Base-by-base conservation (phyloP, 495 filamentous ascomycete species). In the Penicillium cosmopolitanum region DNA sequence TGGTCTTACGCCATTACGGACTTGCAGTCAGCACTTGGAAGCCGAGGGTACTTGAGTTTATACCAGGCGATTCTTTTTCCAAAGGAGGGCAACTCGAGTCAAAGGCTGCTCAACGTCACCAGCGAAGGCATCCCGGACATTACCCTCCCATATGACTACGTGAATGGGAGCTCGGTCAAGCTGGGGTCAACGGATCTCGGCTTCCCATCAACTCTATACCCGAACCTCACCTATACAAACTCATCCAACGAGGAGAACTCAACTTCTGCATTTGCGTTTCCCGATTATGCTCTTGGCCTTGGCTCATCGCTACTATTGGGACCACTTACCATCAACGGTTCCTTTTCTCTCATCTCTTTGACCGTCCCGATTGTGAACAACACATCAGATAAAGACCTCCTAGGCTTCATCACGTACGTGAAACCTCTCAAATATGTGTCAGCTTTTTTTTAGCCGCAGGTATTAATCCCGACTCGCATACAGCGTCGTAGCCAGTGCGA, bases 271-370 rank as follows among this genome's bases (percentile, higher is more conserved):
- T 61, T 66, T 34, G 82, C 79, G 5, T 73, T 67, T 33, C 78
- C 70, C 31, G 55, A 73, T 9, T 80, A 84, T 55, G 73, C 74
- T 2, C 73, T 93, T 4, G 80, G 83, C 42, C 64, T 66, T 60
- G 75, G 62, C 42, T 78, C 74, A 3, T 73, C 83, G 4, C 71
- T 95, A 10, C 66, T 95, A 6, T 69, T 93, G 1, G 91, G 91
- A 0, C 91, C 91, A 0, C 72, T 86, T 43, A 71, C 77, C 21
- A 68, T 93, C 56, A 94, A 96, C 66, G 68, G 77, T 15, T 84
- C 82, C 0, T 89, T 85, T 50, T 86, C 87, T n/a, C 66, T 96
- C n/a, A 59, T 93, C n/a, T 96, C 91, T 23, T 69, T 96, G 55
- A 93, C 91, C 2, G 64, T 91, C 18, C 89, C 91, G 0, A 84